Conservation (phyloP, 169 alveolate genomes). For the Eimeria praecox region DNA sequence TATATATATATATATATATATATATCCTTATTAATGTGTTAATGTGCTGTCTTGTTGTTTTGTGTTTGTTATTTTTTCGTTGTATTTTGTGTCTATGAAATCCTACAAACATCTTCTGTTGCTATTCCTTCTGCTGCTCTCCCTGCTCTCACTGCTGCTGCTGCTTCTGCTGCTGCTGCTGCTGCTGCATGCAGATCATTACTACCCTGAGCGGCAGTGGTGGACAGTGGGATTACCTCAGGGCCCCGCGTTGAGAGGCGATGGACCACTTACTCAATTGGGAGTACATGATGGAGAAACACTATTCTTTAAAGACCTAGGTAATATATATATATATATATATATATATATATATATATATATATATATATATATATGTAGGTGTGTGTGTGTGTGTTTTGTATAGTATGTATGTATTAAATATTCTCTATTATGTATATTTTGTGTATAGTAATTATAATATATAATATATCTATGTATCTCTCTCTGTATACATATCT, state of each 20-base stretch:
- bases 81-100: no score
- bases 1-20: no score
- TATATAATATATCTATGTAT: not conserved
- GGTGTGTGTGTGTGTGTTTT: no score
- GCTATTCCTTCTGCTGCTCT: constrained; percentile 1
- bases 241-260: constrained; percentile 64
- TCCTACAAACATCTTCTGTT: no score
- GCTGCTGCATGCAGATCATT: constrained; percentile 76
- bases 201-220: constrained; percentile 85
- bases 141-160: not conserved
- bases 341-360: no score
- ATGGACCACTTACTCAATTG: constrained; percentile 7
- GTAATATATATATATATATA: not conserved
- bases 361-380: no score
- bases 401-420: no score
- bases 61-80: no score
- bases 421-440: not conserved
- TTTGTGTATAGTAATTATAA: not conserved
- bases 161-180: constrained; percentile 23
- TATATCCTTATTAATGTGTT: no score
- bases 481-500: not conserved
- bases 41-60: no score
- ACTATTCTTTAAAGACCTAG: constrained; percentile 71
- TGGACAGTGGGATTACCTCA: constrained; percentile 80
- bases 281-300: constrained; percentile 68